Evolutionary conservation across 352 stramenopile species (phyloP).

Genomic region (Phytophthora palmivora): DNA sequence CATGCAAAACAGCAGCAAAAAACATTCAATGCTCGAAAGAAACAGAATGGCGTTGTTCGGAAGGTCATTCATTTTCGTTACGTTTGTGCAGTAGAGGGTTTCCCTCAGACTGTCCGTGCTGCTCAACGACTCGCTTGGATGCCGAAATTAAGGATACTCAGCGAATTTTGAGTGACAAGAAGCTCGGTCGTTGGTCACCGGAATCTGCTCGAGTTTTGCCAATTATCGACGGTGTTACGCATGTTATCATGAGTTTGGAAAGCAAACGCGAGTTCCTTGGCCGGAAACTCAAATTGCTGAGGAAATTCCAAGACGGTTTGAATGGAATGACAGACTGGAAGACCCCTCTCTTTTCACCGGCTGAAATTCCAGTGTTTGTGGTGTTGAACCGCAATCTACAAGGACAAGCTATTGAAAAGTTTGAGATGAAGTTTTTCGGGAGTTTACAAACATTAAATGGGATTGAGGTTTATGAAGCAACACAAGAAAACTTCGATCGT

Average conservation of each 20-base stretch:
- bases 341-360: constrained; percentile 45
- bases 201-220: constrained; percentile 19
- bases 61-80: constrained; percentile 48
- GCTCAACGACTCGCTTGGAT: constrained; percentile 44
- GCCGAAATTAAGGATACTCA: constrained; percentile 35
- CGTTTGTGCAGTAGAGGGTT: constrained; percentile 57
- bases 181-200: constrained; percentile 16
- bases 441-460: constrained; percentile 31
- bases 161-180: constrained; percentile 20
- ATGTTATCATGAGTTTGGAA: constrained; percentile 30
- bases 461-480: constrained; percentile 54
- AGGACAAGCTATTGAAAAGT: constrained; percentile 19
- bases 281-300: constrained; percentile 56
- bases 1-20: constrained; percentile 27
- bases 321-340: constrained; percentile 37
- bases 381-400: constrained; percentile 29
- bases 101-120: constrained; percentile 58
- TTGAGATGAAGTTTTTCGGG: constrained; percentile 51
- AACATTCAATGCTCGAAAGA: constrained; percentile 47
- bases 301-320: constrained; percentile 46
- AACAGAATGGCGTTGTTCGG: constrained; percentile 49
- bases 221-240: constrained; percentile 16
- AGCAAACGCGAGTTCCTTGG: constrained; percentile 49
- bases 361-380: constrained; percentile 44
- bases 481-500: constrained; percentile 37